Evolutionary conservation across 768 basidiomycete genomes (phyloP), one percentile per base, ranked within the genome.

Genomic region (Hericium rajendrae): DNA sequence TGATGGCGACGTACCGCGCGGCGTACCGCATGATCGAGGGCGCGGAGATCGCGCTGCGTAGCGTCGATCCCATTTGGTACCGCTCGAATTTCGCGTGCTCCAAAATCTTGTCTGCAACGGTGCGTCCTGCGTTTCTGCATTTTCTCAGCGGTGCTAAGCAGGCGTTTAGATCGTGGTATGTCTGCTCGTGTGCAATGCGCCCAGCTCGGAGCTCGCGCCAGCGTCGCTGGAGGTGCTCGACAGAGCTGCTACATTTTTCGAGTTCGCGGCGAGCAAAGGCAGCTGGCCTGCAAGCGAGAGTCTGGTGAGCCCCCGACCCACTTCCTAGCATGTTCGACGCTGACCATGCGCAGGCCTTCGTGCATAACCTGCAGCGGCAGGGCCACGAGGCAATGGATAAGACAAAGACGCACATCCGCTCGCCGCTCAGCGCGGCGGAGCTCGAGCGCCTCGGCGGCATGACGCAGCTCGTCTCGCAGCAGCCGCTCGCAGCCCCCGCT

Each of bases 1-100:
- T 88, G 5, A 77, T 85, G 67, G 83, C 88, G 0, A 79, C 81
- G 13, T 88, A 86, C 68, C 83, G 85, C 2, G 85, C 84, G 2
- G 82, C 85, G 4, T 88, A 84, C 81, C 73, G 86, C 15, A 63
- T 87, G 32, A 79, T 83, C 41, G 73, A 78, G 49, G 74, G 74
- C 0, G 70, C 85, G 53, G 70, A 71, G 16, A 67, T 74, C n/a
- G 69, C 74, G 1, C 79, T 77, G 69, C 65, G 67, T 15, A 58
- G 63, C 18, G 68, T 72, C 4, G 76, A 80, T 1, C 54, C 50
- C 11, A 54, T 80, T 5, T 63, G 81, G 4, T 66, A 73, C 8
- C 72, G 85, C 10, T 62, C 81, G 32, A 74, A 73, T 15, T 60
- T 82, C 10, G 68, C 79, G n/a, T 88, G 87, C 84, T 86, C 85